Base-by-base conservation (phyloP, 352 stramenopile genomes). In the Albugo laibachii region DNA sequence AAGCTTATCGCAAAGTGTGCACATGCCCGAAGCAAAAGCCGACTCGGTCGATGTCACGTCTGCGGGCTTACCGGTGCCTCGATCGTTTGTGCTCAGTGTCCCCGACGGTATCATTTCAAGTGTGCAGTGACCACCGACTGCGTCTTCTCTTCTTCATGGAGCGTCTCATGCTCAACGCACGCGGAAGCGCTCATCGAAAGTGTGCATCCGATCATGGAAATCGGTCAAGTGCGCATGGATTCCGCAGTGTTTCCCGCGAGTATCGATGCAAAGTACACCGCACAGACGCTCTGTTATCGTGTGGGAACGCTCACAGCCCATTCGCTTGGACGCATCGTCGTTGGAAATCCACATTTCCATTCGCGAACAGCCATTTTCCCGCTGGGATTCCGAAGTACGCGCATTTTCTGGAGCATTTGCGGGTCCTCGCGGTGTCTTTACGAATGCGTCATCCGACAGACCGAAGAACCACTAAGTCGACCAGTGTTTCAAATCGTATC, bases 61-160 rank as follows among this genome's bases (percentile, higher is more conserved):
- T 97, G 92, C 52, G 77, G 77, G 11, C 61, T 89, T 2, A 63
- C 76, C 18, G 92, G 92, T 5, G 92, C 93, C 12, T 97, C 84
- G 4, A 62, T 97, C 13, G 91, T 91, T 10, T 98, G 93, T 51
- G 65, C 59, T 6, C 80, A 84, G 6, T 97, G 92, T 41, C 68
- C 66, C 35, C 68, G 63, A 34, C 93, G 95, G 53, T 98, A 86
- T 45, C 93, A 98, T 58, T 96, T 97, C 49, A 69, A 77, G 1
- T 97, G 92, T 47, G 87, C 87, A 14, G 63, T 88, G 14, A 83
- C 85, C 45, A 57, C 68, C 39, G 69, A 69, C 3, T 67, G 84
- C 11, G 60, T 69, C 0, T 89, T 89, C 41, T 54, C 86, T 36
- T 64, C 66, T 1, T 83, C 63, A 11, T 62, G 73, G 11, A 72